Percentiles rank a stretch among this genome's conserved stretches.
Evolutionary conservation across 75 land plant species (phyloP).

Genomic region (Cupressus sempervirens): DNA sequence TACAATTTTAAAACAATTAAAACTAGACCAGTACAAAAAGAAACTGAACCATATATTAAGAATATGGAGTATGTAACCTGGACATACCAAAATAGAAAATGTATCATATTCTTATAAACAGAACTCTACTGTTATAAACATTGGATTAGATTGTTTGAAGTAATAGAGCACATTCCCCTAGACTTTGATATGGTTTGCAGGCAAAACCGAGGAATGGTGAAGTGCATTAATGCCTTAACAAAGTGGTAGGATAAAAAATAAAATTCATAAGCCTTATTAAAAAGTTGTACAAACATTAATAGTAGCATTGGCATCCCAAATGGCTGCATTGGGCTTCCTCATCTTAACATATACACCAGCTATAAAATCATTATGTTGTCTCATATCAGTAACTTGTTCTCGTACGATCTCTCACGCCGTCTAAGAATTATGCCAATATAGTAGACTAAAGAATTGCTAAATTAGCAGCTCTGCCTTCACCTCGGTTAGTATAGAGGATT

Average conservation of each 20-base stretch:
- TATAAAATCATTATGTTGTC: constrained; percentile 15
- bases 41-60: background rate
- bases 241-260: too few relatives aligned
- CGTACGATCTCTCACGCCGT: background rate
- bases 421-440: background rate
- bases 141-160: background rate
- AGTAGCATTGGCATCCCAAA: constrained; percentile 95
- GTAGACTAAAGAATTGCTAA: background rate
- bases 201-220: background rate
- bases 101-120: background rate
- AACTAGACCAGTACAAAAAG: background rate
- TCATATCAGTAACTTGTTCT: background rate
- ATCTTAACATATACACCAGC: constrained; percentile 92
- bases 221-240: background rate
- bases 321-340: constrained; percentile 99
- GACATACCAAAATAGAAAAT: background rate
- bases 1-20: background rate
- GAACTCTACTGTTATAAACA: background rate
- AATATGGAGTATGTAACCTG: background rate
- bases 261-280: background rate
- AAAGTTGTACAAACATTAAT: constrained; percentile 49
- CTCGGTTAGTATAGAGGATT: constrained; percentile 87
- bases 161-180: background rate
- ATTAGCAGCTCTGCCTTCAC: constrained; percentile 20
- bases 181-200: background rate